These are phyloP conservation scores for Raddia distichophylla DNA, from an alignment of 176 grass and related monocot genomes.

Conservation along the genomic window DNA sequence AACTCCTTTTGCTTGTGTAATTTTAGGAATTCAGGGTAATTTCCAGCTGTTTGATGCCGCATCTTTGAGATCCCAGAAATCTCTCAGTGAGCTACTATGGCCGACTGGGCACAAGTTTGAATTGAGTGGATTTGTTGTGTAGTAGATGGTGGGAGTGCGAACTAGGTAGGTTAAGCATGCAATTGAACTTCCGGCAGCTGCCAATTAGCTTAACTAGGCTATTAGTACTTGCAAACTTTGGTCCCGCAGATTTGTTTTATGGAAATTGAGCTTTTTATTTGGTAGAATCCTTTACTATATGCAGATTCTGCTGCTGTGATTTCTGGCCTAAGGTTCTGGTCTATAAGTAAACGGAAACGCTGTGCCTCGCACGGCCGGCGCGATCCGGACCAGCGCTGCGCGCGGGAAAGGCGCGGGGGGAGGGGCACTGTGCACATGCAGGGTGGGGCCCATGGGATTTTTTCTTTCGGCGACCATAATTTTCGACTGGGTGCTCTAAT, in stretches of 20 bases:
- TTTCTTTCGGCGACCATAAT: no score
- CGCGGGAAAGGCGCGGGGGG: no score
- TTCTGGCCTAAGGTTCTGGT: constrained; percentile 17
- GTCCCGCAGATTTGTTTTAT: neutral
- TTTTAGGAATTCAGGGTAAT: constrained; percentile 2
- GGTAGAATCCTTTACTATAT: neutral
- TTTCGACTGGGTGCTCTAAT: no score
- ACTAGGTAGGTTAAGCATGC: neutral
- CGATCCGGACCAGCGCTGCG: no score
- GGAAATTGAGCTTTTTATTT: constrained; percentile 2
- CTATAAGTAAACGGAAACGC: constrained; percentile 23
- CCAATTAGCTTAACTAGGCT: neutral
- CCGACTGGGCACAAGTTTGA: neutral
- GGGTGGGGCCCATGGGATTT: no score
- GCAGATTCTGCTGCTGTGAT: neutral
- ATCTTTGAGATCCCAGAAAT: neutral
- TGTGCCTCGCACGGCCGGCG: no score
- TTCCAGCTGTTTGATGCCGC: neutral
- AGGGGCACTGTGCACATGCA: no score
- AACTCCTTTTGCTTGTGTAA: neutral
- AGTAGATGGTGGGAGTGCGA: neutral
- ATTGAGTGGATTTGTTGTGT: constrained; percentile 1
- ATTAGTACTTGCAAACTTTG: neutral
- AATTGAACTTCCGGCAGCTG: neutral
- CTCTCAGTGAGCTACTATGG: neutral